Base-by-base conservation (phyloP, 2,329 filamentous ascomycete species). In the Monilinia fructicola region DNA sequence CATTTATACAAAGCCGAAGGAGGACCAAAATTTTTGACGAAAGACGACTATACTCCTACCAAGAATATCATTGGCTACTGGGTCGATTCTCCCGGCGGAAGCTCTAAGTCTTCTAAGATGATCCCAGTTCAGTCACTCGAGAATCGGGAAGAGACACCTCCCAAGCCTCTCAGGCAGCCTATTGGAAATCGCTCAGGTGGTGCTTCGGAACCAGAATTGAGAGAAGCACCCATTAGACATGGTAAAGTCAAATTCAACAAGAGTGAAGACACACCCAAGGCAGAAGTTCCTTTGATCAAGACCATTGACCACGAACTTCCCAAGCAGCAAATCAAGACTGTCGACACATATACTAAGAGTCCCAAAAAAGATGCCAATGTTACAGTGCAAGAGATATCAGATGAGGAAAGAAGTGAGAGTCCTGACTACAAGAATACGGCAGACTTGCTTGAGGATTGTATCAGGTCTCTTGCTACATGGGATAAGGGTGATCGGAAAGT, bases 401-500 rank as follows among this genome's bases (percentile, higher is more conserved):
- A 26, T 7, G 42, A 65, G 4, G 42, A 52, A 38, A 11, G 18
- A 3, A 40, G 14, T 48, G 6, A 4, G n/a, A 48, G 31, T 11
- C n/a, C 23, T 11, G 42, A 38, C 18, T 21, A 21, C 21, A 50
- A 66, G 42, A 66, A 44, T 7, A 23, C 56, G 26, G 61, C 3
- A 65, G 40, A 48, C 23, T n/a, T 54, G 11, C 28, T 70, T 42
- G 44, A 67, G 26, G 64, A 64, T 26, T 65, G 55, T 38, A 63
- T 70, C 26, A 69, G 69, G 58, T 67, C 67, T 21, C 60, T 72
- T 55, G 54, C 53, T 23, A 54, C 66, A 42, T 67, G 70, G 67
- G 69, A 70, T 40, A 72, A 69, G 28, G 58, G 62, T 2, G 69
- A 73, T 38, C 65, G 69, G 18, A 48, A 64, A 44, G 62, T 66